Evolutionary conservation across 768 basidiomycete species (phyloP).

Genomic region (Albatrellus ellisii): DNA sequence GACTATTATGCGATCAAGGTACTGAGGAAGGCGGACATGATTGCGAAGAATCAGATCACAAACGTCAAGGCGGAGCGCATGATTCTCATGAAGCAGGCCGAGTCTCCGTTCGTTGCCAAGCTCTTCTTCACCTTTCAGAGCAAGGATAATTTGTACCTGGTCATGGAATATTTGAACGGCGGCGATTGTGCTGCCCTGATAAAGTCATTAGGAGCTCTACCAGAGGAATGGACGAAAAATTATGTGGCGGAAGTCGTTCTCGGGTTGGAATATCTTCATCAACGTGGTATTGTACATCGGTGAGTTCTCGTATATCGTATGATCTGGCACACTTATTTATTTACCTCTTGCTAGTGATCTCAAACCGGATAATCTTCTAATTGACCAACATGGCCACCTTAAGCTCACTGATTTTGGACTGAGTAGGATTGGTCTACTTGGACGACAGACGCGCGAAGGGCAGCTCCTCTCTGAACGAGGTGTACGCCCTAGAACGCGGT

Average conservation of each 20-base stretch:
- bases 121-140: conserved; percentile 98
- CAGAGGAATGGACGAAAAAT: conserved; percentile 94
- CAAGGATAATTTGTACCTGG: conserved; percentile 96
- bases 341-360: conserved; percentile 52
- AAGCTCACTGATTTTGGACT: conserved; percentile 98
- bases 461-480: conserved; percentile 19
- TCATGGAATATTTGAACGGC: conserved; percentile 99
- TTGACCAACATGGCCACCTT: conserved; percentile 92
- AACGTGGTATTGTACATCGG: conserved; percentile 94
- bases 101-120: conserved; percentile 96
- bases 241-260: conserved; percentile 95
- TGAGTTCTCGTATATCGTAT: conserved; percentile 24
- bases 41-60: conserved; percentile 99
- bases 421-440: conserved; percentile 93
- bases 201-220: conserved; percentile 85
- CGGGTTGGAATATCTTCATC: conserved; percentile 93
- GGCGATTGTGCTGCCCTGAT: conserved; percentile 96
- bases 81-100: conserved; percentile 99
- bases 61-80: conserved; percentile 99
- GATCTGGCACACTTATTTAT: conserved; percentile 1
- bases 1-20: conserved; percentile 99
- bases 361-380: conserved; percentile 96
- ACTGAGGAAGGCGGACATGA: conserved; percentile 99
- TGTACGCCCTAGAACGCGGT: conserved; percentile 31
- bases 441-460: conserved; percentile 81